Evolutionary conservation across 371 early-diverging fungal genomes (phyloP).

Genomic region (Rhizomucor miehei): DNA sequence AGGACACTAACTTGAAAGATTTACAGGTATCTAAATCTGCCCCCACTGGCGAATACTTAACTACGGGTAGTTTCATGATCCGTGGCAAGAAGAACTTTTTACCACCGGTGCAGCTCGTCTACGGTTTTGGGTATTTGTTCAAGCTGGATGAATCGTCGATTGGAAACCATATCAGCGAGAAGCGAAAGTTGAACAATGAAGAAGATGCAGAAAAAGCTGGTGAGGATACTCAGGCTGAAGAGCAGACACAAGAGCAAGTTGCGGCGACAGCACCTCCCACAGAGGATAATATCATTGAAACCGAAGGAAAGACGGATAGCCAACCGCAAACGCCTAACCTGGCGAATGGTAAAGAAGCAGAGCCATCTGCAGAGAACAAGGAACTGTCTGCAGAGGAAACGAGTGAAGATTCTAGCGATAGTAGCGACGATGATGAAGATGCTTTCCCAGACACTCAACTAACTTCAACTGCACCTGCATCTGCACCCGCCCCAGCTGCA

Average conservation of each 20-base stretch:
- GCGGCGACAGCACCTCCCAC: background rate
- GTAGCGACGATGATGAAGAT: constrained; percentile 40
- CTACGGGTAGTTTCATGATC: constrained; percentile 97
- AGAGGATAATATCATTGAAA: background rate
- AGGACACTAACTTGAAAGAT: background rate
- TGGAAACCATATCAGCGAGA: constrained; percentile 65
- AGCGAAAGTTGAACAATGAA: constrained; percentile 19
- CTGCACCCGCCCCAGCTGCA: constrained; percentile 1
- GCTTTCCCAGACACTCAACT: constrained; percentile 66
- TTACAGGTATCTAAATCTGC: constrained; percentile 87
- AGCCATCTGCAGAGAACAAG: too few species aligned
- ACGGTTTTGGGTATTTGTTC: constrained; percentile 97
- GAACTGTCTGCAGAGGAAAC: background rate
- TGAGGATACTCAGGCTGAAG: constrained; percentile 11
- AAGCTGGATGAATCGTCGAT: constrained; percentile 77
- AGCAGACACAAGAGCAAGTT: background rate
- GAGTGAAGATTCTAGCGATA: constrained; percentile 20
- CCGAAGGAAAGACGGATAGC: too few species aligned
- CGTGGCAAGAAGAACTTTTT: constrained; percentile 95
- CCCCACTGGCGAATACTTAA: constrained; percentile 95
- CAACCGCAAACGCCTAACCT: too few species aligned
- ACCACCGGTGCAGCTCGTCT: constrained; percentile 94
- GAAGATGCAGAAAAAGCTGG: constrained; percentile 8
- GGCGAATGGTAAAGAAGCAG: too few species aligned
- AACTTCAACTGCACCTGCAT: constrained; percentile 2